Base-by-base conservation (phyloP, 306 rosid species). In the Vicia faba region DNA sequence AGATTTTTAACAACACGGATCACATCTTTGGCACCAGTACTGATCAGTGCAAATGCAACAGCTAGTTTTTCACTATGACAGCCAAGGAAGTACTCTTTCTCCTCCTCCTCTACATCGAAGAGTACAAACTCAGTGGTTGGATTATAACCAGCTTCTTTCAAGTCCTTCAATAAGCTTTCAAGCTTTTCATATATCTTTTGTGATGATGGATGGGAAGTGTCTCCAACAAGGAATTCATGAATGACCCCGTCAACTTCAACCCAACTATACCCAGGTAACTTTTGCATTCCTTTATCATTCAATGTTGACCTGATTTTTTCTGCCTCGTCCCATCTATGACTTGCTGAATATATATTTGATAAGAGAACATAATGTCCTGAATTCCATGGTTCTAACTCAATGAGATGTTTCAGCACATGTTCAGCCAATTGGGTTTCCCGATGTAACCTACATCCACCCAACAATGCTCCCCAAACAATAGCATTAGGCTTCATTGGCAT, bases 21-120 rank as follows among this genome's bases (percentile, higher is more conserved):
- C 31, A 73, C 82, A 50, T 81, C 79, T 40, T 70, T 54, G 0
- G 78, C 62, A 31, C 53, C 13, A 1, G 81, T 73, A 70, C 78
- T 74, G 72, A 89, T 85, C 36, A 85, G 74, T 41, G 86, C 89
- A 72, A 87, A 87, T 55, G 95, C 95, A 82, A 87, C 49, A 35
- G 96, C 95, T 44, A 89, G 64, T 68, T 87, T 87, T 79, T 87
- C 95, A 55, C 91, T 87, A 64, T 89, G 96, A 61, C 78, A 82
- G 31, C 95, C 83, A 48, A 87, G 91, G 59, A 74, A 76, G 61
- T 85, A 83, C 66, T 89, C 88, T 68, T 86, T 89, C 75, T 88
- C 86, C 72, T 88, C 96, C 67, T 89, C 88, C 75, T 89, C 88
- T 66, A 86, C 77, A 66, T 89, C 92, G 58, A 86, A 89, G 51